Base-by-base conservation (phyloP, 179 eudicot species). In the Heliamphora pulchella region DNA sequence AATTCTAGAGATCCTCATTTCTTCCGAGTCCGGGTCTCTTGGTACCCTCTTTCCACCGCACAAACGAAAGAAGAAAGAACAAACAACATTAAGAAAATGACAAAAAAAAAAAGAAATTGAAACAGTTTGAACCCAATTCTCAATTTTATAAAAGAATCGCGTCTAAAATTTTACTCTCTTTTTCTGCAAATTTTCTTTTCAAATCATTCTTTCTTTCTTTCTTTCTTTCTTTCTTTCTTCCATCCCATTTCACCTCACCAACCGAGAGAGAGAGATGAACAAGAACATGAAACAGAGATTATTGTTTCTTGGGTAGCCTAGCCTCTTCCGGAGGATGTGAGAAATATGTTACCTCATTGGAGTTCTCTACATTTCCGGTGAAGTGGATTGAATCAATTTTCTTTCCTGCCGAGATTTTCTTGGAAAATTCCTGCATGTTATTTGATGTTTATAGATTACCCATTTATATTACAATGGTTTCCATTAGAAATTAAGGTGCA, bases 1-100 rank as follows among this genome's bases (percentile, higher is more conserved):
- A 87, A 82, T 81, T 87, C 31, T 82, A 82, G 89, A 87, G 89
- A 89, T 83, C 84, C 86, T 82, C 74, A 47, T 82, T 74, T 74
- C 75, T 80, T 86, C 82, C 71, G 55, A 57, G 89, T 80, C 88
- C 81, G 76, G 80, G 83, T 84, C 84, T 83, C 81, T 83, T 78
- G 83, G 70, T 77, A 78, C 79, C 81, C 79, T 81, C 80, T 75
- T 71, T 77, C 80, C 79, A 84, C 80, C 80, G 62, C 81, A 87
- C 83, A 84, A 58, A 68, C 64, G 14, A 54, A 43, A 48, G 47
- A 72, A 43, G 0, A 77, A 61, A 75, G 66, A 43, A 31, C 0
- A 66, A 79, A 81, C 44, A 57, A 44, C 71, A 64, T 77, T 63
- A 78, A 47, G 63, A 80, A 57, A 63, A 57, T 50, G 71, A 53